Percentiles rank a stretch among this genome's conserved stretches.
Conservation (phyloP, 768 basidiomycete species). For the Solioccasus polychromus region DNA sequence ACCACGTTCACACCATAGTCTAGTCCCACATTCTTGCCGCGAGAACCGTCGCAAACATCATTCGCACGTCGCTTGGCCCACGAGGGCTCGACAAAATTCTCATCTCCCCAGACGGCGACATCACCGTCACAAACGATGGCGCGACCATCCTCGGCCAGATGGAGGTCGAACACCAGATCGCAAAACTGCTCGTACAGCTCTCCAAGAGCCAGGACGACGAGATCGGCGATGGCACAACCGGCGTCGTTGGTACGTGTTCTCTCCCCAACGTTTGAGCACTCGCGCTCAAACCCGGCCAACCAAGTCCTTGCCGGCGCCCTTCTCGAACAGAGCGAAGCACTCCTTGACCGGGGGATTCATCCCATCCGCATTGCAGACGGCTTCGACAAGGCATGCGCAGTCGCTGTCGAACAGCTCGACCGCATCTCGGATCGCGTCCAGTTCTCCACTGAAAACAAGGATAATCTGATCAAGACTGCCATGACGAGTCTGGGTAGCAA, state of each 20-base stretch:
- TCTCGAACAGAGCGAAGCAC: conserved; percentile 87
- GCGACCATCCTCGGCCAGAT: conserved; percentile 98
- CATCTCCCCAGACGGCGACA: conserved; percentile 96
- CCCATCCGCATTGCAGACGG: conserved; percentile 99
- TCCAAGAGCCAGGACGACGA: conserved; percentile 99
- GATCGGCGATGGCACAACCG: conserved; percentile 98
- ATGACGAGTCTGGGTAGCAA: conserved; percentile 97
- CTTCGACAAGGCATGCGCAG: conserved; percentile 89
- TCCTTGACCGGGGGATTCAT: conserved; percentile 99
- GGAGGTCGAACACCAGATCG: conserved; percentile 99
- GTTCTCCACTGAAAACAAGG: conserved; percentile 78
- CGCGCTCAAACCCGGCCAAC: neutral
- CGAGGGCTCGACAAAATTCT: conserved; percentile 94
- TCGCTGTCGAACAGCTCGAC: conserved; percentile 89
- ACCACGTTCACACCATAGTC: conserved; percentile 5
- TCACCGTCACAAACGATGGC: conserved; percentile 98
- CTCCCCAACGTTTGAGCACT: conserved; percentile 2
- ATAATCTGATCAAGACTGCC: conserved; percentile 89
- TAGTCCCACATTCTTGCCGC: conserved; percentile 97
- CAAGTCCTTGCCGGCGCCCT: conserved; percentile 96
- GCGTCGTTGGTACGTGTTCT: conserved; percentile 84
- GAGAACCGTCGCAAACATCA: conserved; percentile 88
- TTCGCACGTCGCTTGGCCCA: conserved; percentile 93
- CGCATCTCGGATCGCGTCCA: conserved; percentile 86
- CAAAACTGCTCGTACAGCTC: conserved; percentile 93